Evolutionary conservation across 192 early-diverging fungal genomes (phyloP), one percentile per base, ranked within the genome.

Genomic region (Cetraspora pellucida): DNA sequence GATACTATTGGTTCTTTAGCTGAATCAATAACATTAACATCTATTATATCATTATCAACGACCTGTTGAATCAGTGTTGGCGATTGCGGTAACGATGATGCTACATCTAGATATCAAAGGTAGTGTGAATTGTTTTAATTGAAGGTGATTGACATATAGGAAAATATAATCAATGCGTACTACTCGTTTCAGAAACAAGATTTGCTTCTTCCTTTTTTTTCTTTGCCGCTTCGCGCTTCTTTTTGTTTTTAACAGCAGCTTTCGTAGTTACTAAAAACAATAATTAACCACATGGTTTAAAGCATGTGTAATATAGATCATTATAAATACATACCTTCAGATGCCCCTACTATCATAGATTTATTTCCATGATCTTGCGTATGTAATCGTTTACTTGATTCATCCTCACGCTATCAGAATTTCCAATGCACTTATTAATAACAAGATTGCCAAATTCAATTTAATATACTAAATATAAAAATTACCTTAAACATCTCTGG

Each of bases 231-330:
- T 89, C 90, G 45, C 88, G 81, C 81, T 91, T 90, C 85, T 92
- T 91, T 81, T 89, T 90, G 84, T 92, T 93, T 80, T 90, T 93
- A 14, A 86, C 77, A 23, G 89, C 87, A 3, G 80, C 77, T 79
- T 88, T 90, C 31, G 86, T 88, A 46, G 74, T 44, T 44, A 63
- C 76, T 75, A 52, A 46, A 21, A 16, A 55, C 19, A 54, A 30
- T 28, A 71, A 54, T 30, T 30, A 71, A 13, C 10, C 47, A 23
- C 5, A 71, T 71, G 14, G 54, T 52, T 54, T 8, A 52, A 55
- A 8, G 16, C 14, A 44, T 30, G 27, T 31, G 11, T 13, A 69
- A 47, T 70, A 61, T 14, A 21, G 45, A 64, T 17, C 19, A 23
- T 52, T 52, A 2, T 19, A 52, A 52, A 52, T 28, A 75, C 21